Conservation (phyloP, 2,329 filamentous ascomycete genomes). For the Xylariaceae sp. region DNA sequence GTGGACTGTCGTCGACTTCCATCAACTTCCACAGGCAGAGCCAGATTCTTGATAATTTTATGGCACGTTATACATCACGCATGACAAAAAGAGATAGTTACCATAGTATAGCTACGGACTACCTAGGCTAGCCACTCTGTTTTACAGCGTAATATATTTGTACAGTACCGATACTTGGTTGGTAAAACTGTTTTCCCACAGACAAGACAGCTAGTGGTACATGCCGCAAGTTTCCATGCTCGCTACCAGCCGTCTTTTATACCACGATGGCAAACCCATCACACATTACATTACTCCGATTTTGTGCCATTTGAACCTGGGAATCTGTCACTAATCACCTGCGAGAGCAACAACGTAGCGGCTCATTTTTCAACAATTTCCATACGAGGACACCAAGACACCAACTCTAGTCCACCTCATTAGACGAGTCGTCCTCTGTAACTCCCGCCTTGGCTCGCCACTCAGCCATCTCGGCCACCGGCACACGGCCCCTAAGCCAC, state of each 20-base stretch:
- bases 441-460: slow-evolving; percentile 54
- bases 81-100: too few species aligned
- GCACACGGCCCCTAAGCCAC: slow-evolving; percentile 80
- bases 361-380: slow-evolving; percentile 5
- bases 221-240: neutral
- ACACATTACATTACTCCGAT: slow-evolving; percentile 5
- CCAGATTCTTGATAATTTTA: too few species aligned
- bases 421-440: slow-evolving; percentile 20
- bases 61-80: too few species aligned
- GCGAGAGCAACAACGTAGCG: neutral
- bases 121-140: too few species aligned
- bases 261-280: too few species aligned
- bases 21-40: neutral
- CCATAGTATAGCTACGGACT: too few species aligned
- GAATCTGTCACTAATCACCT: too few species aligned
- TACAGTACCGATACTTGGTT: too few species aligned
- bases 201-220: neutral
- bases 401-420: slow-evolving; percentile 21
- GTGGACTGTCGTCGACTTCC: neutral
- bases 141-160: slow-evolving; percentile 21
- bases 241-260: neutral
- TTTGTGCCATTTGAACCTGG: slow-evolving; percentile 1
- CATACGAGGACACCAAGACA: neutral
- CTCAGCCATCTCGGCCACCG: slow-evolving; percentile 63
- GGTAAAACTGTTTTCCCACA: neutral